Evolutionary conservation across 345 rosid genomes (phyloP), one percentile per base, ranked within the genome.

Genomic region (Gossypium thurberi): DNA sequence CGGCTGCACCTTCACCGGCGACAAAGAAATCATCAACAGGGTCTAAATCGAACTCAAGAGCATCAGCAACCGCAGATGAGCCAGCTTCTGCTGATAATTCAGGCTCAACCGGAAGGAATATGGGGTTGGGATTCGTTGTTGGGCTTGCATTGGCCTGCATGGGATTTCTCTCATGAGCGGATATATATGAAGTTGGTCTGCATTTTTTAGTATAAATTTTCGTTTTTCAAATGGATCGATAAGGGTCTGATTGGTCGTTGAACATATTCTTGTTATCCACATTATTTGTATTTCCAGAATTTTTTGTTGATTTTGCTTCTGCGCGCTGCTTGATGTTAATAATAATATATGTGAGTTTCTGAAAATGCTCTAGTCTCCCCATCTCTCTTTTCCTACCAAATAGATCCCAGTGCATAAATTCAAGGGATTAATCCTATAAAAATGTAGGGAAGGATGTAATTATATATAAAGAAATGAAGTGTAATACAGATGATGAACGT

Each of bases 141-240:
- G 96, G 88, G 71, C 75, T 88, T n/a, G 84, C 79, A 33, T 68
- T 84, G 66, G 28, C 82, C 52, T 88, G 87, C 90, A 76, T 87
- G 79, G 90, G 83, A 4, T 23, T 77, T 65, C 28, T 87, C 60
- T 80, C 82, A 74, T 92, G 57, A 68, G 13, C 43, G 4, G 28
- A 47, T 47, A 11, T 12, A 20, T 56, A 9, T 68, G 59, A 68
- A 68, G 21, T 50, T 26, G 28, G 25, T 50, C 44, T 8, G 15
- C 23, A 50, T 26, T 67, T 67, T 48, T 50, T 13, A 25, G 20
- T 46, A 2, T 58, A 5, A 58, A 23, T 67, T 48, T 3, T 25
- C 4, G 2, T 25, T 67, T 67, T 48, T 17, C 43, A 25, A 25
- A 67, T 1, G 53, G 37, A n/a, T 20, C 60, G 26, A 44, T 6